phyloP scores from a whole-genome alignment of 2,329 filamentous ascomycete species.

The Coniochaeta ligniaria region DNA sequence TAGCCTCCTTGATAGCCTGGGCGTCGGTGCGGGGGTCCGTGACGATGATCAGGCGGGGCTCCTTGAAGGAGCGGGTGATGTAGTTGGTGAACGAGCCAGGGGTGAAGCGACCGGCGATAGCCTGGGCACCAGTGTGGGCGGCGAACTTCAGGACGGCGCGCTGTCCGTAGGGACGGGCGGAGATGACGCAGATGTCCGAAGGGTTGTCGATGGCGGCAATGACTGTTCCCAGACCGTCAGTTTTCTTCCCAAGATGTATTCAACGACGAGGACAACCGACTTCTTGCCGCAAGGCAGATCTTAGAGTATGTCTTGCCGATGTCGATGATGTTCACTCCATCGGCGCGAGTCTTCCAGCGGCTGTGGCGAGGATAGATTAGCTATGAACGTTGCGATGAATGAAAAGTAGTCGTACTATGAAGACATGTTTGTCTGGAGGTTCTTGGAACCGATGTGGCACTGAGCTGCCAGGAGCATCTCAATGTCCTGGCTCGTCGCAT shows the following conservation, averaged over 20 bases:
- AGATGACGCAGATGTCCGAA: slow-evolving; percentile 98
- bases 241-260: slow-evolving; percentile 11
- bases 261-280: neutral
- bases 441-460: slow-evolving; percentile 96
- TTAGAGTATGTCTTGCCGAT: slow-evolving; percentile 98
- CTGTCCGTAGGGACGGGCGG: slow-evolving; percentile 98
- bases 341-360: slow-evolving; percentile 98
- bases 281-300: neutral
- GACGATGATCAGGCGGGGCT: slow-evolving; percentile 98
- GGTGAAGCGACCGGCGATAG: slow-evolving; percentile 99
- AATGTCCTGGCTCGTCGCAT: slow-evolving; percentile 96
- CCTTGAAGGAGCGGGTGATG: slow-evolving; percentile 99
- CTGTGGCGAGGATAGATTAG: too few relatives aligned
- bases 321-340: slow-evolving; percentile 98
- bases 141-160: slow-evolving; percentile 99
- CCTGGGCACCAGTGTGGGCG: slow-evolving; percentile 92
- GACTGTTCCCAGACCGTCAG: slow-evolving; percentile 41
- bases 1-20: slow-evolving; percentile 99
- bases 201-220: slow-evolving; percentile 99
- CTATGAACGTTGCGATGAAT: too few relatives aligned
- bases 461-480: slow-evolving; percentile 98
- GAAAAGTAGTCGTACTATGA: too few relatives aligned
- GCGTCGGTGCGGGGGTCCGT: slow-evolving; percentile 99
- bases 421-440: slow-evolving; percentile 91
- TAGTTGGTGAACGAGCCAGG: slow-evolving; percentile 99